Conservation (phyloP, 2,329 filamentous ascomycete genomes). For the Phialemoniopsis sp. region DNA sequence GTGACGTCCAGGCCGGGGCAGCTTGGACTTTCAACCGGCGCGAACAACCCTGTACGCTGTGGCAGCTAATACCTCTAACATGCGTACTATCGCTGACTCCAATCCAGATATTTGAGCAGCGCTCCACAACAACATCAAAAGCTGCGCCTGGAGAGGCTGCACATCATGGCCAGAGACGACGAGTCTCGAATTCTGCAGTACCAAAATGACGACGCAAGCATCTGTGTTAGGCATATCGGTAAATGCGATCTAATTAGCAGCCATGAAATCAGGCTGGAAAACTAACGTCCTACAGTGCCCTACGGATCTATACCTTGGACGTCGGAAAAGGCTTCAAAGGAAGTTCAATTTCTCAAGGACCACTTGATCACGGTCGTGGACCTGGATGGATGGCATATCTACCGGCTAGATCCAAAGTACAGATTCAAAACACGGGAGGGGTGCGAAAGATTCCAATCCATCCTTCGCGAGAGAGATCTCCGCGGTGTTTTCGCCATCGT, state of each 20-base stretch:
- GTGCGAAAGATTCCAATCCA: conserved; percentile 1
- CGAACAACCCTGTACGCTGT: too few species aligned
- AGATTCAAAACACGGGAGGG: not conserved
- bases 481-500: not conserved
- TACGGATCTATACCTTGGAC: conserved; percentile 4
- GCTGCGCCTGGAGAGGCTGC: not conserved
- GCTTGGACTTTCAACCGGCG: too few species aligned
- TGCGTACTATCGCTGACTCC: too few species aligned
- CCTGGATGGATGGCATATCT: conserved; percentile 3
- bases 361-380: conserved; percentile 4
- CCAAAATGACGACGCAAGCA: not conserved
- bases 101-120: not conserved
- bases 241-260: too few species aligned
- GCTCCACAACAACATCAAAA: conserved; percentile 1
- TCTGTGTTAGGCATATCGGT: conserved; percentile 1
- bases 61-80: too few species aligned
- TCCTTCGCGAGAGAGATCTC: conserved; percentile 1
- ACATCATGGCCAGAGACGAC: conserved; percentile 1
- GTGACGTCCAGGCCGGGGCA: too few species aligned
- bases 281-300: not conserved
- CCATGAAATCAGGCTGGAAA: too few species aligned
- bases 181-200: conserved; percentile 1
- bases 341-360: not conserved
- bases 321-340: conserved; percentile 1
- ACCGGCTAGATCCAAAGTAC: conserved; percentile 4